Percentiles rank a stretch among this genome's conserved stretches.
phyloP scores from a whole-genome alignment of 768 basidiomycete genomes.

The Naganishia randhawae region DNA sequence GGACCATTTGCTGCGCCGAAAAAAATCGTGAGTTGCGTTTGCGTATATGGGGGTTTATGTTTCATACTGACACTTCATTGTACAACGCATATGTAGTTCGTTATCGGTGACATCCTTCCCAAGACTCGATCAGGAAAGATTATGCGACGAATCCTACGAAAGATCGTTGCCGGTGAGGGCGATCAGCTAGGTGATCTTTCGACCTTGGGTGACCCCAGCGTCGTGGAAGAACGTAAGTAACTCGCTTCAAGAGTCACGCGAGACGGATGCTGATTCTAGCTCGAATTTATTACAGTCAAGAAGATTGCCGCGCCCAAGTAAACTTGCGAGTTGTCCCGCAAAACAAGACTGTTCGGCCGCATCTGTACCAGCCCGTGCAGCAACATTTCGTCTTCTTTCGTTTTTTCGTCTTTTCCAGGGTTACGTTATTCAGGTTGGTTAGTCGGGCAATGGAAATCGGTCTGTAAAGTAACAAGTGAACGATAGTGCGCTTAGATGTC shows the following conservation, averaged over 20 bases:
- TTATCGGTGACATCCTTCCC: conserved; percentile 63
- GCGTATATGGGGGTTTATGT: conserved; percentile 15
- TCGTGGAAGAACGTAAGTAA: conserved; percentile 62
- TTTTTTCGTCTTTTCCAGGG: conserved; percentile 5
- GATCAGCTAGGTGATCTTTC: conserved; percentile 94
- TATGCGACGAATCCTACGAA: conserved; percentile 92
- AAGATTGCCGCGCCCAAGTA: conserved; percentile 17
- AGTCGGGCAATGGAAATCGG: not conserved
- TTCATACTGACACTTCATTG: not conserved
- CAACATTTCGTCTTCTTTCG: conserved; percentile 6
- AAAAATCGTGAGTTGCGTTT: conserved; percentile 65
- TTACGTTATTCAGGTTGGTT: not conserved
- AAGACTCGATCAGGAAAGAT: conserved; percentile 96
- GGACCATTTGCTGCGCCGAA: conserved; percentile 97
- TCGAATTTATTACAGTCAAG: conserved; percentile 7
- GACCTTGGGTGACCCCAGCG: conserved; percentile 80
- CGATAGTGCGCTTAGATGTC: too few species aligned
- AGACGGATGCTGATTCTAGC: not conserved
- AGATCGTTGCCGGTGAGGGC: conserved; percentile 76
- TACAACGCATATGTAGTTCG: conserved; percentile 30
- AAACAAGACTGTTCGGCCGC: not conserved
- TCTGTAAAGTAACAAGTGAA: conserved; percentile 1
- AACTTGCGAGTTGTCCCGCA: not conserved
- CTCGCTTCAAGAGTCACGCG: conserved; percentile 45
- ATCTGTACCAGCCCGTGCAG: not conserved